Base-by-base conservation (phyloP, 108 stramenopile genomes). In the Fistulifera pelliculosa region DNA sequence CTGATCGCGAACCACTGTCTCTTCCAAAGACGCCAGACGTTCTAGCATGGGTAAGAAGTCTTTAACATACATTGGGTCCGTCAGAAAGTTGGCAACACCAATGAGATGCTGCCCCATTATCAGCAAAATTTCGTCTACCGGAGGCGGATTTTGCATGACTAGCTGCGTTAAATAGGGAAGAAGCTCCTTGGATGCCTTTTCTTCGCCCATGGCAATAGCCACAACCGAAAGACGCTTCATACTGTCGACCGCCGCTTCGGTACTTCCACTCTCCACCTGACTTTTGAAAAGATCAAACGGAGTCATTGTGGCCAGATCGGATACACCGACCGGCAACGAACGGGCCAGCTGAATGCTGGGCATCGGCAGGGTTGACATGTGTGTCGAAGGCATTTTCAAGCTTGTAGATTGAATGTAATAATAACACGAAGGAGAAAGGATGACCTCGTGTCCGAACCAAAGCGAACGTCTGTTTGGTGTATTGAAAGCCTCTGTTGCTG, bases 1-100 rank as follows among this genome's bases (percentile, higher is more conserved):
- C 54, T 79, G 65, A 48, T 96, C 92, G 17, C 98, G 70, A 1
- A 99, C 95, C 18, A 93, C 83, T 22, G 90, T 90, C 56, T 99
- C 98, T 66, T 99, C 98, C 15, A 92, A 90, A 27, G 85, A 71
- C 24, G 86, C 84, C 22, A 99, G 76, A 11, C 71, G 62, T 67
- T 98, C 96, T 26, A 99, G 58, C 44, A 95, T 91, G 41, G 76
- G 83, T 16, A 99, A 54, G n/a, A 99, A 58, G 16, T 75, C 62
- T 62, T 66, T 21, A 56, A 72, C 69, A 27, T 72, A 58, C 22
- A 62, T 26, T 0, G 74, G 68, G 15, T 67, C 69, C n/a, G 67
- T 66, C 13, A 90, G 65, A 0, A 83, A 70, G 2, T 60, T 47
- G 17, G 85, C 75, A n/a, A 93, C 85, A 3, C 67, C 45, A 22